A percentile compares a stretch with the other conserved stretches of the same genome.
phyloP scores from a whole-genome alignment of 2,329 filamentous ascomycete species.

The Stenocarpella maydis region DNA sequence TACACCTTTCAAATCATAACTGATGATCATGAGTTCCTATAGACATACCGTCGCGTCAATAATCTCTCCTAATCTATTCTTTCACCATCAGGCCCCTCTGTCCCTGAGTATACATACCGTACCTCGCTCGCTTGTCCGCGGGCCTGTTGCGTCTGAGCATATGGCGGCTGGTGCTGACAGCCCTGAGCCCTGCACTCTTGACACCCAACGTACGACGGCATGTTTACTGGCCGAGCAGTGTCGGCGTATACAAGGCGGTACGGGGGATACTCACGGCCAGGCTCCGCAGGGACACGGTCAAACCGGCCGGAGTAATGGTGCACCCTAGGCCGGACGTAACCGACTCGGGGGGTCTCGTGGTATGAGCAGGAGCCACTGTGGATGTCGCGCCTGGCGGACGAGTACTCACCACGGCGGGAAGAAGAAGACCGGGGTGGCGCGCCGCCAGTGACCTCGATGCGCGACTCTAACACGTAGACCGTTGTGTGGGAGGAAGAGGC shows the following conservation, averaged over 20 bases:
- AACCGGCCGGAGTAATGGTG: not conserved
- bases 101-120: not conserved
- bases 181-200: not conserved
- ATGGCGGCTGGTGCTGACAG: not conserved
- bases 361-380: not conserved
- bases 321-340: not conserved
- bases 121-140: not conserved
- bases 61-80: not conserved
- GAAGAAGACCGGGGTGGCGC: not conserved
- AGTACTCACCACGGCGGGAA: too few species aligned
- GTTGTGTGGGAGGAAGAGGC: not conserved
- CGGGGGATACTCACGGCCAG: not conserved
- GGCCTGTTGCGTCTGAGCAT: not conserved
- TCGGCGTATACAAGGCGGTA: not conserved
- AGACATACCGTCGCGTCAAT: not conserved
- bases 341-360: not conserved
- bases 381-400: not conserved
- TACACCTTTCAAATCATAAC: too few species aligned
- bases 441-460: not conserved
- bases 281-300: not conserved
- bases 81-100: conserved; percentile 2
- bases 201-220: not conserved
- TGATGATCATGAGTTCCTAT: too few species aligned
- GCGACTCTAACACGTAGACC: not conserved
- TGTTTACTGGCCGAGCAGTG: not conserved